phyloP scores from a whole-genome alignment of 306 rosid species.

The Carpinus fangiana region DNA sequence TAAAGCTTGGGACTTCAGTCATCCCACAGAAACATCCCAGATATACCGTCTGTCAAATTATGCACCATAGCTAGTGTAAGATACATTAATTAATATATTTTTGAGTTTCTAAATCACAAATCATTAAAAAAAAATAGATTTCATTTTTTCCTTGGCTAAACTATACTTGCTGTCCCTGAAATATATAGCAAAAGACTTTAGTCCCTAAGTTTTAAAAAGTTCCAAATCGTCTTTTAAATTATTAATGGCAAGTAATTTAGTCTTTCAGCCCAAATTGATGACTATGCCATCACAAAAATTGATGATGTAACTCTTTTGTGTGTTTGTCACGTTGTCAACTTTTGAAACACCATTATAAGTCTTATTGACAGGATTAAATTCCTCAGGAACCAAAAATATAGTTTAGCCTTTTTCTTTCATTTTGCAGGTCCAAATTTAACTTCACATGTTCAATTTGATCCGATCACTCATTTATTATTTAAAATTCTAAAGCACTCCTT shows the following conservation, averaged over 20 bases:
- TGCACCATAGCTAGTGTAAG: not conserved
- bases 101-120: conserved; percentile 3
- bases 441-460: too few species aligned
- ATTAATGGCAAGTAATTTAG: not conserved
- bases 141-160: conserved; percentile 1
- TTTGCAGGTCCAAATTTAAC: too few species aligned
- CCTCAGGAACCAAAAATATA: too few species aligned
- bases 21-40: conserved; percentile 4
- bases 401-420: too few species aligned
- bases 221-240: not conserved
- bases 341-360: not conserved
- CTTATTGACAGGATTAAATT: not conserved
- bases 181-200: too few species aligned
- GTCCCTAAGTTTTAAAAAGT: not conserved
- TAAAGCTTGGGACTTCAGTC: not conserved
- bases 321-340: not conserved
- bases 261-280: not conserved
- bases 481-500: not conserved
- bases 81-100: not conserved
- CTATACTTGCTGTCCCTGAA: too few species aligned
- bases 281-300: not conserved
- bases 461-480: not conserved
- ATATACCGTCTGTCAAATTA: not conserved
- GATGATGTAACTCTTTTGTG: not conserved
- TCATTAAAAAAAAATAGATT: conserved; percentile 2